A percentile compares a stretch with the other conserved stretches of the same genome.
phyloP scores from a whole-genome alignment of 345 rosid species.

The Psidium friedrichsthalianum region DNA sequence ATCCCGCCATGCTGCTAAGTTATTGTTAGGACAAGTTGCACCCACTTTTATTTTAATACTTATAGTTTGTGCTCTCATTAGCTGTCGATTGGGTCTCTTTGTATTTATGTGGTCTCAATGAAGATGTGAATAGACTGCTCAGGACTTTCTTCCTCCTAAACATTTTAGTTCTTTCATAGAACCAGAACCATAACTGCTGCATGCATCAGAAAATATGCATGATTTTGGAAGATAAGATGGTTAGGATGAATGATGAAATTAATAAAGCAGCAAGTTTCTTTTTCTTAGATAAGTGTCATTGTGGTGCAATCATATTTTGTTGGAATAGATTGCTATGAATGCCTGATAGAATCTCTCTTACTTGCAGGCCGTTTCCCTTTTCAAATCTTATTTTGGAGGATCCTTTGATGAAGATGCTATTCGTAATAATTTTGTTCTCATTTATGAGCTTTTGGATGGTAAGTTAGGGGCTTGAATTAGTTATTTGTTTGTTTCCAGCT shows the following conservation, averaged over 20 bases:
- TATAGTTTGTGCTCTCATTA: neutral
- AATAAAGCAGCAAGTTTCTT: neutral
- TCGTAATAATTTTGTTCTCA: conserved; percentile 88
- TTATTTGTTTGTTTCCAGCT: neutral
- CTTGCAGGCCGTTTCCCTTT: conserved; percentile 83
- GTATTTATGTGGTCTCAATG: neutral
- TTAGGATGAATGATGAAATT: neutral
- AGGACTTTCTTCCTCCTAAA: neutral
- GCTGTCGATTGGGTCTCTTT: neutral
- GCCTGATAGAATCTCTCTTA: neutral
- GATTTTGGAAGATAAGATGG: neutral
- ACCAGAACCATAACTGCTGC: neutral
- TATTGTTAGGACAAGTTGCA: neutral
- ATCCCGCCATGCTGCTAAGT: neutral
- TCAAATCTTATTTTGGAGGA: conserved; percentile 97
- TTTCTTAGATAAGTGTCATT: neutral
- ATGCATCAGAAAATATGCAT: neutral
- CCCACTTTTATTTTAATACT: neutral
- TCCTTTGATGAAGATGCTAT: conserved; percentile 99
- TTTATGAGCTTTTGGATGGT: conserved; percentile 97
- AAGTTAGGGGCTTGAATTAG: conserved; percentile 3
- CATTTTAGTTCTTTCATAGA: neutral
- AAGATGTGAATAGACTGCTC: neutral
- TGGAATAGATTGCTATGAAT: neutral
- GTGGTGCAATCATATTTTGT: neutral